Evolutionary conservation across 1,284 basidiomycete genomes (phyloP).

Genomic region (Earliella scabrosa): DNA sequence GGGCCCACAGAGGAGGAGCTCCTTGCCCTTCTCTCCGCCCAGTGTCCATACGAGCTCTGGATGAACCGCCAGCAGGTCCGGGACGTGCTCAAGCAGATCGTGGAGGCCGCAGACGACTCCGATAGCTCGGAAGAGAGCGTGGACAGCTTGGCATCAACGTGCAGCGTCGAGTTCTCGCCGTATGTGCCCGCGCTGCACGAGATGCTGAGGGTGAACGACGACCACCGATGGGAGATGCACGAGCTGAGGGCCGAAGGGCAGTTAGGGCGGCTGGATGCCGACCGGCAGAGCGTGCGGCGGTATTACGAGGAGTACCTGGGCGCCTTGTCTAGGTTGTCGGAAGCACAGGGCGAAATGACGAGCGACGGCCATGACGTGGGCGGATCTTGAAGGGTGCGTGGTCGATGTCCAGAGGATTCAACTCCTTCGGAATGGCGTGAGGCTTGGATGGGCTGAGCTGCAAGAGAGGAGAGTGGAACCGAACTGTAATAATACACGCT

Average conservation of each 20-base stretch:
- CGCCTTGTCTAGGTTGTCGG: background rate
- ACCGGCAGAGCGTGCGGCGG: background rate
- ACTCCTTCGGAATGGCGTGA: too few species aligned
- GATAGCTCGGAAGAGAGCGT: background rate
- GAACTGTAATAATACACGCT: background rate
- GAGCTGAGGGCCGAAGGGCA: background rate
- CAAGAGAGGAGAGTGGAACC: background rate
- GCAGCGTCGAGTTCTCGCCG: background rate
- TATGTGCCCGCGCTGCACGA: background rate
- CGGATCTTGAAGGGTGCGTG: too few species aligned
- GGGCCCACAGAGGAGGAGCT: background rate
- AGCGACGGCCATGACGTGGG: too few species aligned
- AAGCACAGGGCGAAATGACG: background rate
- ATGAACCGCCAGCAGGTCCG: constrained; percentile 4
- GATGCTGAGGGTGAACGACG: constrained; percentile 2
- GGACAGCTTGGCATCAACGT: background rate
- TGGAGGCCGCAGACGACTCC: background rate
- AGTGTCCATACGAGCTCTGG: constrained; percentile 1
- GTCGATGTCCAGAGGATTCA: too few species aligned
- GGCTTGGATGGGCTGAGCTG: too few species aligned
- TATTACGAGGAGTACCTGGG: background rate
- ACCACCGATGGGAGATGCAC: constrained; percentile 3
- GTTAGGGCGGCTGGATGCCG: background rate
- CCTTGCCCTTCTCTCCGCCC: background rate
- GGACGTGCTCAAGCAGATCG: background rate